These are phyloP conservation scores for Lachnellula occidentalis DNA, from an alignment of 2,329 filamentous ascomycete species.

Conservation along the genomic window DNA sequence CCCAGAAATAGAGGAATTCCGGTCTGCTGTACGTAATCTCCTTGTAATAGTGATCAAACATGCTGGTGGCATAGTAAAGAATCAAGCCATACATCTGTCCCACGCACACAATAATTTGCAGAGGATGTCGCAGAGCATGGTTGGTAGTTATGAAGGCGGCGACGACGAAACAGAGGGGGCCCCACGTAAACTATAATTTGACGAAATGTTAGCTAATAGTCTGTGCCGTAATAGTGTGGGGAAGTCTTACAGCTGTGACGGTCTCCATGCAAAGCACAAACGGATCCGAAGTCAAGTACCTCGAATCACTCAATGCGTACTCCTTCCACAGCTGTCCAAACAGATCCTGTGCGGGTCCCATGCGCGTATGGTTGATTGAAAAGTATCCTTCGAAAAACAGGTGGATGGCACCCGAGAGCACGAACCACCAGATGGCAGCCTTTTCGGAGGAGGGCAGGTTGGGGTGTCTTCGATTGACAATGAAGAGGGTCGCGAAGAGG, in stretches of 20 bases:
- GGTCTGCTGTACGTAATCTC: slow-evolving; percentile 50
- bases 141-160: slow-evolving; percentile 40
- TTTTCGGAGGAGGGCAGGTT: slow-evolving; percentile 49
- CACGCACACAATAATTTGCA: slow-evolving; percentile 39
- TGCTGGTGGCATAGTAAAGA: slow-evolving; percentile 57
- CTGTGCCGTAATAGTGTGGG: neutral
- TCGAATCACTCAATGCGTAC: slow-evolving; percentile 51
- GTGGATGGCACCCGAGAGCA: slow-evolving; percentile 45
- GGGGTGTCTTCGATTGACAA: slow-evolving; percentile 49
- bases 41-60: slow-evolving; percentile 42
- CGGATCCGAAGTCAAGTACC: slow-evolving; percentile 47
- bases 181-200: slow-evolving; percentile 45
- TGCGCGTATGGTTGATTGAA: slow-evolving; percentile 37
- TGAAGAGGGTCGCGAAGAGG: slow-evolving; percentile 49
- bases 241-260: slow-evolving; percentile 39
- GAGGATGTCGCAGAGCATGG: slow-evolving; percentile 43
- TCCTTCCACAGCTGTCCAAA: slow-evolving; percentile 55
- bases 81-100: slow-evolving; percentile 47
- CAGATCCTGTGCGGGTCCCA: slow-evolving; percentile 37
- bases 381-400: slow-evolving; percentile 40
- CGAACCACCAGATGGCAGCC: slow-evolving; percentile 66
- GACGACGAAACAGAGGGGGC: slow-evolving; percentile 50
- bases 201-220: neutral
- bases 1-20: slow-evolving; percentile 57
- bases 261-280: slow-evolving; percentile 54